Percentiles rank a stretch among this genome's conserved stretches.
These are phyloP conservation scores for Hyaloscypha bicolor DNA, from an alignment of 495 filamentous ascomycete genomes.

Conservation along the genomic window DNA sequence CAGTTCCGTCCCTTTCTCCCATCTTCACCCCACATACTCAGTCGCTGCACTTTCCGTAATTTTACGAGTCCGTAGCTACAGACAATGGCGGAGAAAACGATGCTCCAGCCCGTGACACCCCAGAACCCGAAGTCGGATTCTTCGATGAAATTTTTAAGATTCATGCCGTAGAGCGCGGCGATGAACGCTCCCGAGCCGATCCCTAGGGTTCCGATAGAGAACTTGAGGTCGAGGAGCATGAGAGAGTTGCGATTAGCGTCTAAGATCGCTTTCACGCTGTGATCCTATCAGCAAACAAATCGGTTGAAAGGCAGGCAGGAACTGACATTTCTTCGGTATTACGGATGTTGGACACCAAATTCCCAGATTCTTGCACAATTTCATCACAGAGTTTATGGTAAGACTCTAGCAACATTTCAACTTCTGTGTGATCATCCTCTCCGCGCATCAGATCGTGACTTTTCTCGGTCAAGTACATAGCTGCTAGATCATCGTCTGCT, in stretches of 20 bases:
- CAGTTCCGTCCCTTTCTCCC: conserved; percentile 29
- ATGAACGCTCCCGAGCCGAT: conserved; percentile 91
- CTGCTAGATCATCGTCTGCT: conserved; percentile 91
- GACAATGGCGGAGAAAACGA: conserved; percentile 73
- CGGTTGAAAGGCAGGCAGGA: not conserved
- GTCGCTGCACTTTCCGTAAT: conserved; percentile 82
- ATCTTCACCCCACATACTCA: conserved; percentile 71
- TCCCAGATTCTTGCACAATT: conserved; percentile 92
- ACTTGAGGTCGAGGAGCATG: conserved; percentile 96
- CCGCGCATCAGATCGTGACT: conserved; percentile 69
- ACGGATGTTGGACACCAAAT: conserved; percentile 90
- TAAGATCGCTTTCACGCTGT: conserved; percentile 90
- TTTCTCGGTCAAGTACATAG: conserved; percentile 95
- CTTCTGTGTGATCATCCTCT: conserved; percentile 91
- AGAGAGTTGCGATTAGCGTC: conserved; percentile 98
- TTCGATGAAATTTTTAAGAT: conserved; percentile 97
- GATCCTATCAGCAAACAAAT: conserved; percentile 11
- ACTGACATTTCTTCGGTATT: conserved; percentile 98
- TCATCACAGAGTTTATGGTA: conserved; percentile 98
- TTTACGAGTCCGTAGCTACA: conserved; percentile 79
- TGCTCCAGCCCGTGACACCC: conserved; percentile 68
- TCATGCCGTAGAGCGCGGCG: conserved; percentile 98
- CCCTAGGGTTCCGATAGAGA: conserved; percentile 91
- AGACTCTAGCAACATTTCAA: conserved; percentile 94
- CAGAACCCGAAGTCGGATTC: conserved; percentile 90